phyloP scores from a whole-genome alignment of 2,329 filamentous ascomycete species.

The Ophiostoma australiae region DNA sequence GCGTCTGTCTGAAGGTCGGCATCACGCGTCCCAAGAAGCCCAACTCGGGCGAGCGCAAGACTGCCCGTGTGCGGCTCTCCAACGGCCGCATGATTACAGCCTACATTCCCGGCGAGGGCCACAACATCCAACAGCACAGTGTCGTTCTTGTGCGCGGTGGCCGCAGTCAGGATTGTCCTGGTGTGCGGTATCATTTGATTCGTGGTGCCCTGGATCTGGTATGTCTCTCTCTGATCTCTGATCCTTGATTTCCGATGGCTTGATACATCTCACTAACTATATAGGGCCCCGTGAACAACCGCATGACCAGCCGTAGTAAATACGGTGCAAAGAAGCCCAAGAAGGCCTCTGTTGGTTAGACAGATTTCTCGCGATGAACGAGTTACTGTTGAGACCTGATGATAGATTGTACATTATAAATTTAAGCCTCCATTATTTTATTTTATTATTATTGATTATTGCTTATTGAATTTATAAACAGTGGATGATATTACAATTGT shows the following conservation, averaged over 20 bases:
- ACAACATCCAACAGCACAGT: conserved; percentile 98
- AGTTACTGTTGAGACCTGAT: background rate
- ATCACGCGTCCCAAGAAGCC: conserved; percentile 97
- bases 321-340: conserved; percentile 99
- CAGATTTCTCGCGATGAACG: background rate
- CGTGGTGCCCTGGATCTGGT: conserved; percentile 90
- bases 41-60: conserved; percentile 96
- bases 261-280: conserved; percentile 13
- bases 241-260: background rate
- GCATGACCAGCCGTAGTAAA: conserved; percentile 83
- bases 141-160: conserved; percentile 95
- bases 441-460: background rate
- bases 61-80: conserved; percentile 82
- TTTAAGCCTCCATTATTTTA: background rate
- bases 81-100: conserved; percentile 82
- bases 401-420: conserved; percentile 12
- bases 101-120: conserved; percentile 95
- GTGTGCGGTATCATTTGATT: conserved; percentile 93
- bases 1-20: conserved; percentile 90
- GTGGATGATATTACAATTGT: no score
- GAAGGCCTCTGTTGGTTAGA: conserved; percentile 56
- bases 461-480: no score
- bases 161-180: conserved; percentile 91
- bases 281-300: conserved; percentile 83
- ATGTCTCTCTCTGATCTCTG: conserved; percentile 35